Evolutionary conservation across 129 eudicot genomes (phyloP), one percentile per base, ranked within the genome.

Genomic region (Lactuca sativa): DNA sequence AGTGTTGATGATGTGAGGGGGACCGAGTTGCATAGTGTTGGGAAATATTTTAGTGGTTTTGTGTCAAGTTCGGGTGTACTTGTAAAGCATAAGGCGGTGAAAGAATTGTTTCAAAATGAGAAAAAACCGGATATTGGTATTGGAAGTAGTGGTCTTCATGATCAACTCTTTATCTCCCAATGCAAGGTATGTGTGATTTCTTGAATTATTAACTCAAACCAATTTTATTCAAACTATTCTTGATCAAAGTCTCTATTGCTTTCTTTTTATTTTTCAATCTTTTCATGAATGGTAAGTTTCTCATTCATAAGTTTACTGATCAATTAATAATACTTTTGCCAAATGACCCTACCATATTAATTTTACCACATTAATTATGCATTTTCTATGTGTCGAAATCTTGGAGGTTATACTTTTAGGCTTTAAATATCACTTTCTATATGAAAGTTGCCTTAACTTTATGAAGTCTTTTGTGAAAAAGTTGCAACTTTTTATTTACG

Each of bases 61-160:
- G 54, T 89, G 5, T 62, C 82, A 25, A 48, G 48, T 47, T 62
- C 84, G 11, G 95, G 95, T 0, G 69, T 93, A 62, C 62, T 92
- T 77, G 88, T 84, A 13, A 92, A 89, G 62, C 91, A 92, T 67
- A 89, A 73, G 66, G 90, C 92, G 48, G 57, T 86, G n/a, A 85
- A 81, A 70, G 92, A 83, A 37, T 56, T 73, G 14, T 86, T 82
- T 79, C 90, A 82, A 7, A 55, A 62, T 69, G 96, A 81, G 5
- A 74, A 60, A 56, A 75, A 69, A 51, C 88, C 95, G 12, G 95
- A 93, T 80, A 43, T 93, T 77, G 96, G 98, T 21, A 66, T 93
- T 77, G 96, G 92, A 64, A 79, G 76, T 65, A 77, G 81, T 72
- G 76, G 55, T 60, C 66, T 67, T 51, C 85, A 81, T 75, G 95